These are phyloP conservation scores for Pogostemon cablin DNA, from an alignment of 257 asterid species.

Conservation along the genomic window DNA sequence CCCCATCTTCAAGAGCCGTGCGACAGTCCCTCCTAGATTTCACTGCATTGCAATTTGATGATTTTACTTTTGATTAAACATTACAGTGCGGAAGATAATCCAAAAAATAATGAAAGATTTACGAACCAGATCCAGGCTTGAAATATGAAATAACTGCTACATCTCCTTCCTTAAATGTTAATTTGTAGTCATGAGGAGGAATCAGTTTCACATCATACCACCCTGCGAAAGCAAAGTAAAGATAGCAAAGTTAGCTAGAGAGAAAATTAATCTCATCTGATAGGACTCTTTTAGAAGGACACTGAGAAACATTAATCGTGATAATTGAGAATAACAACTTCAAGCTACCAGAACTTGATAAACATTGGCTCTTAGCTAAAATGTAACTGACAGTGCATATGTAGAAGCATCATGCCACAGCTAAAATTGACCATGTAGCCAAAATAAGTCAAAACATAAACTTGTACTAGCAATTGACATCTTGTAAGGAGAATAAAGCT, in stretches of 20 bases:
- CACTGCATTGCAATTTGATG: conserved; percentile 43
- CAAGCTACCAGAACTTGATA: conserved; percentile 15
- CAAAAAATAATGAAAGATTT: neutral
- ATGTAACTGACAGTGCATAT: neutral
- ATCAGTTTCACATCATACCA: conserved; percentile 87
- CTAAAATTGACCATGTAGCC: conserved; percentile 6
- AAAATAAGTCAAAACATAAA: conserved; percentile 3
- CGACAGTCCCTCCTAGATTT: conserved; percentile 53
- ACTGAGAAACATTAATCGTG: neutral
- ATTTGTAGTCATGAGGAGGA: conserved; percentile 71
- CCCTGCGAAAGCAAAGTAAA: conserved; percentile 50
- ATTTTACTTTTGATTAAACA: conserved; percentile 24
- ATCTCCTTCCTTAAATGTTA: conserved; percentile 95
- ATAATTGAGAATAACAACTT: neutral
- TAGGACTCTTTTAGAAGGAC: conserved; percentile 5
- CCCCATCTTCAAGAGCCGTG: conserved; percentile 56
- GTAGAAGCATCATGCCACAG: conserved; percentile 10
- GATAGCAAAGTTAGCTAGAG: conserved; percentile 6
- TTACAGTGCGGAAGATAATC: neutral
- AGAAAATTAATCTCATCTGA: conserved; percentile 8
- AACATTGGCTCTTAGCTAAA: neutral
- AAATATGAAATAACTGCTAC: conserved; percentile 92
- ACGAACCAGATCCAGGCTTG: conserved; percentile 78
- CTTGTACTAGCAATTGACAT: neutral
- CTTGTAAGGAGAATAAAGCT: conserved; percentile 10